These are phyloP conservation scores for Acanthamoeba polyphaga DNA, from an alignment of 208 protist genomes.

Conservation along the genomic window DNA sequence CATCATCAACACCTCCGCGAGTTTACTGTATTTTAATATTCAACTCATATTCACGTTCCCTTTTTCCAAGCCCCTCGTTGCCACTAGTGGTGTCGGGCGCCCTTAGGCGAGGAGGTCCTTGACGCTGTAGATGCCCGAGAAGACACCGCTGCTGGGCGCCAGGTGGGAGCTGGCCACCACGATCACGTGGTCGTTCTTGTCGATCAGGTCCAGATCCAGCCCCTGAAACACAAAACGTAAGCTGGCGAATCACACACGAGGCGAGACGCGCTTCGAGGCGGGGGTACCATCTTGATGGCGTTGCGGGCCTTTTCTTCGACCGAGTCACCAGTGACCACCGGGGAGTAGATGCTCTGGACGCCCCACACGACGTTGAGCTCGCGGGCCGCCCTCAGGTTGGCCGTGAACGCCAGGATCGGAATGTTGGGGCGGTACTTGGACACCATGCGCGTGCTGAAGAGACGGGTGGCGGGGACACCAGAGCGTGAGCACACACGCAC, in stretches of 20 bases:
- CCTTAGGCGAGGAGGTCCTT: not conserved
- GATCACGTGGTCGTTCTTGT: conserved; percentile 62
- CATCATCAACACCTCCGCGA: not conserved
- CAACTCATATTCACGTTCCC: not conserved
- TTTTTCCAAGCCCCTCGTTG: no score
- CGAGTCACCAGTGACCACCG: not conserved
- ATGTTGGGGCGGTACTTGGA: conserved; percentile 72
- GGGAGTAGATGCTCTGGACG: conserved; percentile 59
- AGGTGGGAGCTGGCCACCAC: conserved; percentile 9
- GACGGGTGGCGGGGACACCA: not conserved
- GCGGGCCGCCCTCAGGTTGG: conserved; percentile 29
- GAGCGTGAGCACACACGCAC: not conserved
- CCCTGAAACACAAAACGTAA: not conserved
- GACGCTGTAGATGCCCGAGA: conserved; percentile 61
- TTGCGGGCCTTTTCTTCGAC: conserved; percentile 51
- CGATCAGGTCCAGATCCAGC: not conserved
- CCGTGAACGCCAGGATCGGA: conserved; percentile 65
- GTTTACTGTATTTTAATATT: not conserved
- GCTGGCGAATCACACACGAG: not conserved
- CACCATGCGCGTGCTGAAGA: conserved; percentile 54
- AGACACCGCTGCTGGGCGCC: not conserved
- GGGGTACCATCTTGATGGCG: conserved; percentile 23
- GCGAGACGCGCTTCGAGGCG: not conserved
- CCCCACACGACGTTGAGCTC: conserved; percentile 73
- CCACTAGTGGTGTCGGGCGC: not conserved